These are phyloP conservation scores for Quercus aquifolioides DNA, from an alignment of 306 rosid genomes.

Conservation along the genomic window DNA sequence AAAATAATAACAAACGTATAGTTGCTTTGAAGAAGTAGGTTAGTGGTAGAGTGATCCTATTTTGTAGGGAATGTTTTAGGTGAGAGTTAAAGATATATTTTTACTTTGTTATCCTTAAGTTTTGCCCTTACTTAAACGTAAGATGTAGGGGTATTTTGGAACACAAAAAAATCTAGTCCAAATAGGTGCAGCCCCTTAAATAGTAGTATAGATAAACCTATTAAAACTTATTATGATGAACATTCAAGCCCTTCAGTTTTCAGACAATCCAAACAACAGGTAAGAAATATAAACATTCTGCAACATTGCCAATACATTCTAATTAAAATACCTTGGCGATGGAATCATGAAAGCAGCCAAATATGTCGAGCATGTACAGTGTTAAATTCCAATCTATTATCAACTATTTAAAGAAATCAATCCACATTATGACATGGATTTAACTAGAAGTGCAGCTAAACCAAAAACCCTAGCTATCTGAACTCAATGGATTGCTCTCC, in stretches of 20 bases:
- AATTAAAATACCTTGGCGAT: background rate
- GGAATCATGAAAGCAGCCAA: background rate
- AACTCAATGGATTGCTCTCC: background rate
- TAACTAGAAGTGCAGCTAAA: background rate
- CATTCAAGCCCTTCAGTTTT: background rate
- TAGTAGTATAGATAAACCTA: no score
- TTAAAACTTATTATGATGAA: conserved; percentile 5
- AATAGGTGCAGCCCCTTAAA: no score
- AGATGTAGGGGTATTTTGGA: no score
- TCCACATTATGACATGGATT: background rate
- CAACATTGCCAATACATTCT: background rate
- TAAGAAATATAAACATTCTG: background rate
- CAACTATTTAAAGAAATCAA: background rate
- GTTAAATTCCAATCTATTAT: background rate
- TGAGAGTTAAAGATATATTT: no score
- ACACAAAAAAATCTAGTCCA: no score
- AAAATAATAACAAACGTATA: no score
- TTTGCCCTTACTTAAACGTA: no score
- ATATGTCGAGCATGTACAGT: no score
- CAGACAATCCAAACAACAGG: background rate
- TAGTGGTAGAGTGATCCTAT: no score
- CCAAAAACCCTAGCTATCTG: background rate
- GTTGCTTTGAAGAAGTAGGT: no score
- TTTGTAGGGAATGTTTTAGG: no score
- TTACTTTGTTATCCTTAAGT: no score